Evolutionary conservation across 2,329 filamentous ascomycete genomes (phyloP).

Genomic region (Cryphonectria naterciae): DNA sequence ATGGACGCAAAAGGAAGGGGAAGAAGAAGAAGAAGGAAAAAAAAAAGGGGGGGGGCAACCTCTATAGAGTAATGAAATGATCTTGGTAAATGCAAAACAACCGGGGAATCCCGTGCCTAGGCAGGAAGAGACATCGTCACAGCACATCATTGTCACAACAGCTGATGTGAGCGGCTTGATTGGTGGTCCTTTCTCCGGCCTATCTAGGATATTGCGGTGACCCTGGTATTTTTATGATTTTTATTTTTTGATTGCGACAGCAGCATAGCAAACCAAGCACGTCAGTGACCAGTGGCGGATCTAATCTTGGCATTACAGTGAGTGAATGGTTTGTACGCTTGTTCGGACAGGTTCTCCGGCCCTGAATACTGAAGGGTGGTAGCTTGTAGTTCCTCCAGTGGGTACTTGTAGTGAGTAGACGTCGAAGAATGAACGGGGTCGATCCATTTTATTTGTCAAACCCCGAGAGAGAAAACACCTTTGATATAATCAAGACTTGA

Average conservation of each 20-base stretch:
- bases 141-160: conserved; percentile 19
- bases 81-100: background rate
- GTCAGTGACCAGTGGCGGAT: conserved; percentile 3
- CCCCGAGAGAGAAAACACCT: background rate
- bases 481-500: background rate
- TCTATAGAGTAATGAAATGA: background rate
- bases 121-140: conserved; percentile 1
- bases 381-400: background rate
- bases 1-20: background rate
- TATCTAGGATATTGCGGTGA: conserved; percentile 1
- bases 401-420: background rate
- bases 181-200: background rate
- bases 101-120: background rate
- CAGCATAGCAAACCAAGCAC: background rate
- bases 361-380: background rate
- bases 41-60: too few species aligned
- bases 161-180: conserved; percentile 10
- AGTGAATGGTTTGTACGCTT: background rate
- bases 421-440: background rate
- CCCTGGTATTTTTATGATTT: background rate
- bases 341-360: background rate
- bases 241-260: background rate
- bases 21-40: background rate
- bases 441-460: too few species aligned
- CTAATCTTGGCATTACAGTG: background rate